Evolutionary conservation across 2,329 filamentous ascomycete species (phyloP).

Genomic region (Aspergillus felis): DNA sequence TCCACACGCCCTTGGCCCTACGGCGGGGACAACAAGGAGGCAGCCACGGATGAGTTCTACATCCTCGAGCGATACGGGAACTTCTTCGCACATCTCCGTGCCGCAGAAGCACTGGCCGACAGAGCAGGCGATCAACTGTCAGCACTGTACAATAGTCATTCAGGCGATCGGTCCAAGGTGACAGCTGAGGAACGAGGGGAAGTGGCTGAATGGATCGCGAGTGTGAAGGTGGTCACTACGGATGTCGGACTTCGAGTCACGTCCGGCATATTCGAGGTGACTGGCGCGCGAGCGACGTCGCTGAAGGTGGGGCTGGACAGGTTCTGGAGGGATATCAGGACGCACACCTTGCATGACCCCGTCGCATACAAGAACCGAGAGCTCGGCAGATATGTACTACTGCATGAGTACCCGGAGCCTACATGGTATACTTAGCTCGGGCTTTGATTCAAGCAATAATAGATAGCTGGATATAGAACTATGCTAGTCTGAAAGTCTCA

Average conservation of each 20-base stretch:
- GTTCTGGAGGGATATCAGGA: constrained; percentile 64
- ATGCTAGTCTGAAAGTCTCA: not conserved
- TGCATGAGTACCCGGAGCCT: constrained; percentile 55
- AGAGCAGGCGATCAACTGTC: constrained; percentile 50
- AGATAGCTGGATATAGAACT: not conserved
- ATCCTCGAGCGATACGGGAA: constrained; percentile 63
- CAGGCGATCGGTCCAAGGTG: constrained; percentile 39
- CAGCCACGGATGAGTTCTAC: constrained; percentile 61
- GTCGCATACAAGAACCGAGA: constrained; percentile 65
- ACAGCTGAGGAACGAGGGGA: constrained; percentile 55
- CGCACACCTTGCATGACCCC: constrained; percentile 63
- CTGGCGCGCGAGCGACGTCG: constrained; percentile 56
- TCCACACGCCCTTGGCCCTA: constrained; percentile 62
- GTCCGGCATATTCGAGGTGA: constrained; percentile 61
- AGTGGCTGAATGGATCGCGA: constrained; percentile 60
- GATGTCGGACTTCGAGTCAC: constrained; percentile 58
- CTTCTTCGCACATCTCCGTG: constrained; percentile 59
- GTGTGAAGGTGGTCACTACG: constrained; percentile 60
- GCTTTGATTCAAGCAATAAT: not conserved
- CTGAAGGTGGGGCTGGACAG: constrained; percentile 59
- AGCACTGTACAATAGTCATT: constrained; percentile 45
- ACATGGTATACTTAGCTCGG: constrained; percentile 57
- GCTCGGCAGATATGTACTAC: constrained; percentile 54
- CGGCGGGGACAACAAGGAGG: constrained; percentile 59
- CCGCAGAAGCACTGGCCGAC: constrained; percentile 57